Percentiles rank a stretch among this genome's conserved stretches.
Conservation (phyloP, 768 basidiomycete genomes). For the Mrakia blollopis region DNA sequence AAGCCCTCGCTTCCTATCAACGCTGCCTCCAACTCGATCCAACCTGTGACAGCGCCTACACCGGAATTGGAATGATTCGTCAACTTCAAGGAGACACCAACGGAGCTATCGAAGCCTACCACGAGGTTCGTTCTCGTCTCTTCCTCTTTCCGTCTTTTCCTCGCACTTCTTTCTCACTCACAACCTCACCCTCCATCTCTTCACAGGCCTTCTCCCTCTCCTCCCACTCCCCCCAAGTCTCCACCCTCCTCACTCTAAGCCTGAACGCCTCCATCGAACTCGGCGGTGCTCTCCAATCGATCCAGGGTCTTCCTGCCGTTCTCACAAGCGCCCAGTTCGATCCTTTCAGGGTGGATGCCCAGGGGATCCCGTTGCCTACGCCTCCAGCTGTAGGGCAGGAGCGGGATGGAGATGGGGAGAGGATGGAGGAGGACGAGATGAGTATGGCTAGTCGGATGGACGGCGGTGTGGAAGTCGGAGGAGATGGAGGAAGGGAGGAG, state of each 20-base stretch:
- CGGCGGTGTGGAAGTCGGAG: no score
- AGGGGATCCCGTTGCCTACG: not conserved
- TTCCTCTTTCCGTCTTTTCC: not conserved
- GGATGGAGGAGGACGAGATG: constrained; percentile 5
- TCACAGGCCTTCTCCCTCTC: constrained; percentile 36
- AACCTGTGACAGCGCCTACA: constrained; percentile 71
- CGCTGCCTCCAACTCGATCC: constrained; percentile 82
- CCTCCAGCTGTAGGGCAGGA: not conserved
- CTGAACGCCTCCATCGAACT: constrained; percentile 40
- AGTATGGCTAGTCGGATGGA: not conserved
- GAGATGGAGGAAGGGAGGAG: not conserved
- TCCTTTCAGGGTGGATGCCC: constrained; percentile 11
- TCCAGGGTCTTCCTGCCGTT: constrained; percentile 38
- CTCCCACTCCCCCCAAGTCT: constrained; percentile 43
- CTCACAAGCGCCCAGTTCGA: not conserved
- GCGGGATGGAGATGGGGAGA: not conserved
- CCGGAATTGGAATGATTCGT: constrained; percentile 82
- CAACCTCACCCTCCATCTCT: not conserved
- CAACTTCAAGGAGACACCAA: constrained; percentile 70
- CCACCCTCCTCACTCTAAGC: constrained; percentile 42
- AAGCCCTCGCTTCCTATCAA: constrained; percentile 68
- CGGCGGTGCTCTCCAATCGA: constrained; percentile 35
- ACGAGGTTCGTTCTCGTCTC: constrained; percentile 59
- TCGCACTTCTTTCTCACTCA: not conserved
- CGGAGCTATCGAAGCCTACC: constrained; percentile 81